Conservation (phyloP, 1,284 basidiomycete species). For the Moesziomyces antarcticus region DNA sequence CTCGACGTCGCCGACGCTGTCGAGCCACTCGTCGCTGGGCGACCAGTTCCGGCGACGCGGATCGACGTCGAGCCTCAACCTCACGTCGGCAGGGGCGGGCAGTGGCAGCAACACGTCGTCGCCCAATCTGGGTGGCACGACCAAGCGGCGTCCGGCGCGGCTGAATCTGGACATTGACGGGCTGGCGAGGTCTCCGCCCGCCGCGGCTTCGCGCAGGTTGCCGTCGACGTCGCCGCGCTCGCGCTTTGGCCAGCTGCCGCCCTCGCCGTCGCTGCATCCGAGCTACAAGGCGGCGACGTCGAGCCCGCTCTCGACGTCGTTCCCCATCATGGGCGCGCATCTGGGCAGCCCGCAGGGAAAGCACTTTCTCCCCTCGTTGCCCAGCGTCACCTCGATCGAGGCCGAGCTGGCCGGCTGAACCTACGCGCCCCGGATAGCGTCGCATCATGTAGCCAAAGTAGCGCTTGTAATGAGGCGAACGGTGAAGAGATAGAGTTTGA, state of each 20-base stretch:
- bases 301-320: slow-evolving; percentile 19
- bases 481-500: too few species aligned
- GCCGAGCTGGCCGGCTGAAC: slow-evolving; percentile 11
- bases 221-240: slow-evolving; percentile 19
- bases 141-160: slow-evolving; percentile 13
- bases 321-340: slow-evolving; percentile 17
- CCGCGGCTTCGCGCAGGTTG: slow-evolving; percentile 12
- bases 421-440: too few species aligned
- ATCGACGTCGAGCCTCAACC: slow-evolving; percentile 21
- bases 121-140: slow-evolving; percentile 7
- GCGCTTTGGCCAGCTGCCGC: slow-evolving; percentile 31
- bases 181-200: slow-evolving; percentile 13
- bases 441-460: too few species aligned
- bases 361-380: slow-evolving; percentile 10
- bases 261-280: slow-evolving; percentile 27
- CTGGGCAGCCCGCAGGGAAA: slow-evolving; percentile 27
- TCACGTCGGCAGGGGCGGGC: slow-evolving; percentile 10
- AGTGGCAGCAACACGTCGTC: slow-evolving; percentile 17
- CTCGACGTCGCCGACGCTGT: slow-evolving; percentile 20
- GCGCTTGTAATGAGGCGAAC: too few species aligned
- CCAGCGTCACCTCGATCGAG: slow-evolving; percentile 27
- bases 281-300: slow-evolving; percentile 27
- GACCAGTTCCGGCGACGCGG: slow-evolving; percentile 18
- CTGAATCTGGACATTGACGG: slow-evolving; percentile 29
- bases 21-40: slow-evolving; percentile 26